Percentiles rank a stretch among this genome's conserved stretches.
Evolutionary conservation across 257 asterid species (phyloP).

Genomic region (Lantana camara): DNA sequence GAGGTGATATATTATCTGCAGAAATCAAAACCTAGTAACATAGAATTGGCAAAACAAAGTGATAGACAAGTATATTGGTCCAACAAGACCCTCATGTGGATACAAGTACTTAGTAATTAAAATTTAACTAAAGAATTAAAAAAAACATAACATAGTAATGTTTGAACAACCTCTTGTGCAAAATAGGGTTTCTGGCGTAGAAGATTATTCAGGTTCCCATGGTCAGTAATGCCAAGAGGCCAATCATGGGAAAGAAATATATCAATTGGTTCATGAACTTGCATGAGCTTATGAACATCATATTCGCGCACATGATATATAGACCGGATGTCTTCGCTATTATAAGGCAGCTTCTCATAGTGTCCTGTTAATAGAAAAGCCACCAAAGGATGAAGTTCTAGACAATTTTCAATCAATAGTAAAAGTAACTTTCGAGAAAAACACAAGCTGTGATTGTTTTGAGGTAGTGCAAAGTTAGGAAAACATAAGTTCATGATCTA

Average conservation of each 20-base stretch:
- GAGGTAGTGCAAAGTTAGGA: not conserved
- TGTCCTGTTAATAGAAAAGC: conserved; percentile 71
- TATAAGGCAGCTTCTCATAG: conserved; percentile 81
- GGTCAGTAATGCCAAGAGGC: conserved; percentile 84
- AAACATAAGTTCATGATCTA: not conserved
- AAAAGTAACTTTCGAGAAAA: not conserved
- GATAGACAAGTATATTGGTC: not conserved
- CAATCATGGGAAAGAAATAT: conserved; percentile 97
- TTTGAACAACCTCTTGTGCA: conserved; percentile 66
- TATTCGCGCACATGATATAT: conserved; percentile 94
- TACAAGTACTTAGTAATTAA: not conserved
- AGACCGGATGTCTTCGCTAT: conserved; percentile 75
- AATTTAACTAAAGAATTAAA: not conserved
- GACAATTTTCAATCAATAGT: not conserved
- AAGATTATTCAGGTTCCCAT: conserved; percentile 67
- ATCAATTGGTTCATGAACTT: conserved; percentile 92
- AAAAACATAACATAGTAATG: not conserved
- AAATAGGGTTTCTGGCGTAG: conserved; percentile 69
- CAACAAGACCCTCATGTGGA: not conserved
- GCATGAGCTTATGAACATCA: conserved; percentile 90
- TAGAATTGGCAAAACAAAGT: not conserved
- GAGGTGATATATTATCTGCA: not conserved
- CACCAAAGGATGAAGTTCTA: not conserved
- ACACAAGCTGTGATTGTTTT: not conserved
- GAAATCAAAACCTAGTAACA: not conserved